Base-by-base conservation (phyloP, 495 filamentous ascomycete species). In the Bathelium albidoporum region DNA sequence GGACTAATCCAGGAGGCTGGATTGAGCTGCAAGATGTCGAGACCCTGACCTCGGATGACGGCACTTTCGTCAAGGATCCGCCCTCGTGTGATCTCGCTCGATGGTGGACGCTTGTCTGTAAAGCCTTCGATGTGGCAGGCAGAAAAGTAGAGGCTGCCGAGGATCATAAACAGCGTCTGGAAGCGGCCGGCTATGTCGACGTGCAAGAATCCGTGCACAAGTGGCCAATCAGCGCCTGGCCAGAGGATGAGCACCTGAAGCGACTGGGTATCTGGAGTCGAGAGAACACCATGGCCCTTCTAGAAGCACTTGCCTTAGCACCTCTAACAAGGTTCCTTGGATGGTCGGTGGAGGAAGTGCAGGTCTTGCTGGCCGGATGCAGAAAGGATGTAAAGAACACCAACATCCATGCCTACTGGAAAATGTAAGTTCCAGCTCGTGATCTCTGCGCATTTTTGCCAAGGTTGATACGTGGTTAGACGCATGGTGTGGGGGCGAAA, bases 21-120 rank as follows among this genome's bases (percentile, higher is more conserved):
- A 64, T 81, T n/a, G 79, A 82, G 65, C 68, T 74, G 20, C 79
- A 81, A 69, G 80, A 82, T 58, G 74, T 73, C 64, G 67, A 72
- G 59, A 66, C 68, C 16, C 66, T 66, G 12, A 61, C 66, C 20
- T 64, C 59, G 32, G 59, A 39, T 11, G 69, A 71, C 43, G 60
- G 59, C 61, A 68, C 65, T 18, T 60, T 69, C 31, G 10, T 32
- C 5, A 18, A 1, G 18, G 41, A 66, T 32, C n/a, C 59, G 24
- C 41, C 32, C 64, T 28, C n/a, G 0, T 55, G 49, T 29, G 49
- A 55, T 55, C 28, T 36, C 26, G 24, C 59, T 55, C 32, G 41
- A 16, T 72, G 70, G 67, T 59, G 41, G 41, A 22, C 59, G 9
- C 16, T 59, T 29, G 32, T 63, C 2, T 26, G 45, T 18, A 45